Evolutionary conservation across 2,329 filamentous ascomycete species (phyloP).

Genomic region (Calonectria honghensis): DNA sequence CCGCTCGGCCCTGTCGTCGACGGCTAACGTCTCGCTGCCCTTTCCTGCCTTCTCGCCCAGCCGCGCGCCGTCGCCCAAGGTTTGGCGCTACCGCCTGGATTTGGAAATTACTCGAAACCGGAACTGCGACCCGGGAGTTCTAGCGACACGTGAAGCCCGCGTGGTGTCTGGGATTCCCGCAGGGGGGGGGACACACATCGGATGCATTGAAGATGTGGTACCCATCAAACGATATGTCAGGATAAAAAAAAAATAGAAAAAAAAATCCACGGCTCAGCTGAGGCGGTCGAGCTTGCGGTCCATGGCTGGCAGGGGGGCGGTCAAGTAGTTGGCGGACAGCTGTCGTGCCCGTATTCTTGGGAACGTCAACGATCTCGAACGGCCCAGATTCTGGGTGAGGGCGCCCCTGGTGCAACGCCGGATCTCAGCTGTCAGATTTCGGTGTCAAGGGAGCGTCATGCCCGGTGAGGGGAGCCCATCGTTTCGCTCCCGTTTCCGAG

Average conservation of each 20-base stretch:
- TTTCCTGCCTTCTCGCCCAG: neutral
- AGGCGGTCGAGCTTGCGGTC: conserved; percentile 29
- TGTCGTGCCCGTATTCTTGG: conserved; percentile 13
- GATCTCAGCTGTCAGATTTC: conserved; percentile 19
- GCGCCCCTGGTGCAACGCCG: conserved; percentile 1
- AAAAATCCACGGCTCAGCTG: neutral
- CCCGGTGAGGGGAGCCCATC: neutral
- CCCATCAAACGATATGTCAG: conserved; percentile 22
- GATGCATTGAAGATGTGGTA: conserved; percentile 18
- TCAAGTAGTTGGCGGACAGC: conserved; percentile 6
- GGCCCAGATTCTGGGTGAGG: neutral
- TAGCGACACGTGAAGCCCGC: conserved; percentile 38
- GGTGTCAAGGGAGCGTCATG: neutral
- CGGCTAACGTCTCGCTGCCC: conserved; percentile 30
- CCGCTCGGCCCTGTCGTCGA: conserved; percentile 16
- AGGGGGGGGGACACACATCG: neutral
- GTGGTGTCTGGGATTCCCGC: conserved; percentile 32
- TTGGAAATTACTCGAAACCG: conserved; percentile 30
- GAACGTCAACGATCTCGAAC: conserved; percentile 27
- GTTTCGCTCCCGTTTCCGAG: conserved; percentile 23
- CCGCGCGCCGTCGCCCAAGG: conserved; percentile 28
- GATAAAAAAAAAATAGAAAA: neutral
- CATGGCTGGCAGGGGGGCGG: neutral
- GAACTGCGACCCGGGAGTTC: conserved; percentile 24
- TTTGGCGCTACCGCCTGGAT: conserved; percentile 31